Evolutionary conservation across 2,329 filamentous ascomycete species (phyloP).

Genomic region (Fusarium tricinctum): DNA sequence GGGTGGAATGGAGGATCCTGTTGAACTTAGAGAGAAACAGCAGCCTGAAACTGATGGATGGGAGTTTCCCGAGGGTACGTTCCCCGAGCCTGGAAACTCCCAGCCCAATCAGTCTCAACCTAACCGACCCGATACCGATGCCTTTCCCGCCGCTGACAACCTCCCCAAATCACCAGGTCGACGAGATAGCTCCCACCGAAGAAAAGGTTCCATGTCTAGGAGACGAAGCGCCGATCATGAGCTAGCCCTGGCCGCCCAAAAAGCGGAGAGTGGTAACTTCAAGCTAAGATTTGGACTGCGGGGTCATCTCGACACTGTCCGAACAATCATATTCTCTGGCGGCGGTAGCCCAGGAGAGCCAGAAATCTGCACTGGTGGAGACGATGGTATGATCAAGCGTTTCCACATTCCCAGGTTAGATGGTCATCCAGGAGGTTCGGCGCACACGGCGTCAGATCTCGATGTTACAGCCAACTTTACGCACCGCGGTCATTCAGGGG

Average conservation of each 20-base stretch:
- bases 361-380: conserved; percentile 95
- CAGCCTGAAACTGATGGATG: conserved; percentile 79
- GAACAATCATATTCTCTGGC: conserved; percentile 95
- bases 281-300: conserved; percentile 93
- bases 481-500: conserved; percentile 91
- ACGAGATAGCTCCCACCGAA: conserved; percentile 76
- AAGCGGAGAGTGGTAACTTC: conserved; percentile 81
- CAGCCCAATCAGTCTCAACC: conserved; percentile 63
- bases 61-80: conserved; percentile 90
- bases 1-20: conserved; percentile 57
- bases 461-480: conserved; percentile 96
- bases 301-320: conserved; percentile 93
- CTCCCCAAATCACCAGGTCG: conserved; percentile 84
- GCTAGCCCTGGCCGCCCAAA: conserved; percentile 67
- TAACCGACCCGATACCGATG: conserved; percentile 86
- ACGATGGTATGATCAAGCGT: conserved; percentile 95
- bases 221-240: conserved; percentile 79
- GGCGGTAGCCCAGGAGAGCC: conserved; percentile 95
- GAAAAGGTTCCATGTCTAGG: conserved; percentile 84
- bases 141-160: conserved; percentile 86
- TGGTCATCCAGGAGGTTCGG: conserved; percentile 58
- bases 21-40: conserved; percentile 63
- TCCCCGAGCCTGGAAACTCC: conserved; percentile 66
- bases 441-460: conserved; percentile 78
- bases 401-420: conserved; percentile 94